Evolutionary conservation across 345 rosid genomes (phyloP).

Genomic region (Rubroshorea leprosula): DNA sequence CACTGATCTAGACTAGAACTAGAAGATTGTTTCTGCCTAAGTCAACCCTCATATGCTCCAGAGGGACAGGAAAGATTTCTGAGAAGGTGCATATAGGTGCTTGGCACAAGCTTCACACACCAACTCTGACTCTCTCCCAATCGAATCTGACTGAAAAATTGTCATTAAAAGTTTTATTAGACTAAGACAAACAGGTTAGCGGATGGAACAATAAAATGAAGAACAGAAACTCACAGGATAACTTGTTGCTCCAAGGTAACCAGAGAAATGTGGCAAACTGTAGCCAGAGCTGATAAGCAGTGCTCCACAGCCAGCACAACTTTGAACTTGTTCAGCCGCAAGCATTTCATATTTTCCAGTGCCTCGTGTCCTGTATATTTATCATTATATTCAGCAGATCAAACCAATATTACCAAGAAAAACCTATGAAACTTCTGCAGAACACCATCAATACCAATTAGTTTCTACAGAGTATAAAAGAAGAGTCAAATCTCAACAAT

Average conservation of each 20-base stretch:
- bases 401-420: not conserved
- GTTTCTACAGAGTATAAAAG: too few species aligned
- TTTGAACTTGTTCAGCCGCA: conserved; percentile 1
- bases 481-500: too few species aligned
- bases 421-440: not conserved
- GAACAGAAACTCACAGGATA: conserved; percentile 4
- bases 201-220: not conserved
- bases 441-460: too few species aligned
- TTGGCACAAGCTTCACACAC: conserved; percentile 6
- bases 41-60: conserved; percentile 1
- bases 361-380: conserved; percentile 2
- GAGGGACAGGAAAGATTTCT: conserved; percentile 16
- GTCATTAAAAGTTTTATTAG: not conserved
- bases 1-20: too few species aligned
- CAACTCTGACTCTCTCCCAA: conserved; percentile 1
- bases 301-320: conserved; percentile 11
- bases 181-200: not conserved
- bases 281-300: not conserved
- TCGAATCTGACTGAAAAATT: conserved; percentile 7
- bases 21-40: not conserved
- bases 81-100: not conserved
- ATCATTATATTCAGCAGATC: not conserved
- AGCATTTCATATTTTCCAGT: conserved; percentile 2
- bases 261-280: conserved; percentile 3
- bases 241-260: not conserved